Evolutionary conservation across 2,329 filamentous ascomycete genomes (phyloP).

Genomic region (Anthostomella pinea): DNA sequence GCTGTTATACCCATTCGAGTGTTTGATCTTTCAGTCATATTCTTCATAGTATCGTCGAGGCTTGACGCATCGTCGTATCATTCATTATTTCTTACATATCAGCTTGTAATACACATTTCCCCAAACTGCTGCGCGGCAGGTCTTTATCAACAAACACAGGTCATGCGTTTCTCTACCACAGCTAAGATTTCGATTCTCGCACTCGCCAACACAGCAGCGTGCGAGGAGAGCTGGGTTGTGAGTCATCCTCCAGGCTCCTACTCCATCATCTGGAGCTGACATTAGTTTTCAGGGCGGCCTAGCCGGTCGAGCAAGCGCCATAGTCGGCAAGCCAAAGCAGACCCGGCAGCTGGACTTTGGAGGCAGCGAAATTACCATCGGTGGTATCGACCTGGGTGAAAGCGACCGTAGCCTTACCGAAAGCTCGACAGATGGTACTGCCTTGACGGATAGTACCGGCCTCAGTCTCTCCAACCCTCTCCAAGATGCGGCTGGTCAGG

Average conservation of each 20-base stretch:
- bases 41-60: too few species aligned
- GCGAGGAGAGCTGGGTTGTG: conserved; percentile 10
- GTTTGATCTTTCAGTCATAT: too few species aligned
- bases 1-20: too few species aligned
- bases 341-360: conserved; percentile 7
- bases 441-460: too few species aligned
- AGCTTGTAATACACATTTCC: too few species aligned
- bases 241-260: neutral
- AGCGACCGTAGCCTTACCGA: conserved; percentile 2
- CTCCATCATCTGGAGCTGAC: neutral
- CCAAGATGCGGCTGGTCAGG: too few species aligned
- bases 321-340: conserved; percentile 1
- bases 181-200: conserved; percentile 7
- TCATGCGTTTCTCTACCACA: conserved; percentile 11
- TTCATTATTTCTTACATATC: too few species aligned
- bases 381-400: conserved; percentile 2
- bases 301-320: conserved; percentile 12
- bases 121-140: too few species aligned
- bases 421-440: neutral
- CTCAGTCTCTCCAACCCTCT: too few species aligned
- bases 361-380: conserved; percentile 3
- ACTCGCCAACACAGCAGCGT: conserved; percentile 5
- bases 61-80: too few species aligned
- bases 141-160: too few species aligned
- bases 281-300: conserved; percentile 11